Percentiles rank a stretch among this genome's conserved stretches.
Evolutionary conservation across 2,329 filamentous ascomycete species (phyloP).

Genomic region (Geosmithia putterillii): DNA sequence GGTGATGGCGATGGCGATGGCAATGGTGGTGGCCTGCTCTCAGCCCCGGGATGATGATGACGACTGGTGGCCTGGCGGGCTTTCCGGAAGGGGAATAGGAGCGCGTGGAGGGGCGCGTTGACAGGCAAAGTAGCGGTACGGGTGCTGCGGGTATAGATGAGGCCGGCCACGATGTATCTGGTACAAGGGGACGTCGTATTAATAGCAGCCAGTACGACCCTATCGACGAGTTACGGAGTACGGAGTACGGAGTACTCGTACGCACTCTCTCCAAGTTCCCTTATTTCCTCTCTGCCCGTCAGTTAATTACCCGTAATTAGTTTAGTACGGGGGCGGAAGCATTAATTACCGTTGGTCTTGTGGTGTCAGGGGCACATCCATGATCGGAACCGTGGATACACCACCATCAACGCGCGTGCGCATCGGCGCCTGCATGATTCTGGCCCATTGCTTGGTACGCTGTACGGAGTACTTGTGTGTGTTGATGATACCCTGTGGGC

Average conservation of each 20-base stretch:
- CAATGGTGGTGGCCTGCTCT: not conserved
- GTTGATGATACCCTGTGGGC: too few species aligned
- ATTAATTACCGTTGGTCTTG: not conserved
- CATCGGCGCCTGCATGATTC: too few species aligned
- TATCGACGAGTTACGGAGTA: too few species aligned
- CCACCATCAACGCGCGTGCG: too few species aligned
- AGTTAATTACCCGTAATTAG: not conserved
- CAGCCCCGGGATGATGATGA: not conserved
- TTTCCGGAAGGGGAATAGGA: not conserved
- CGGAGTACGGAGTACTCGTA: too few species aligned
- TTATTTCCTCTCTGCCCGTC: not conserved
- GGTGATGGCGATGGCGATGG: too few species aligned
- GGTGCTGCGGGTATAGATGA: not conserved
- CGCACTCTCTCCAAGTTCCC: not conserved
- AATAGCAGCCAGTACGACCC: too few species aligned
- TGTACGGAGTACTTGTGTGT: too few species aligned
- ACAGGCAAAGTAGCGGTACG: not conserved
- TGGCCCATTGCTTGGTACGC: too few species aligned
- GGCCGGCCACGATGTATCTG: not conserved
- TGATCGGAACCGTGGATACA: too few species aligned
- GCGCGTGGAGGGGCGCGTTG: not conserved
- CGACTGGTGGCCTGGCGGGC: not conserved
- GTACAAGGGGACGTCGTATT: not conserved
- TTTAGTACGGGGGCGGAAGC: not conserved
- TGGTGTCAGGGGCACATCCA: not conserved